phyloP scores from a whole-genome alignment of 169 alveolate genomes.

The Cryptosporidium ubiquitum region DNA sequence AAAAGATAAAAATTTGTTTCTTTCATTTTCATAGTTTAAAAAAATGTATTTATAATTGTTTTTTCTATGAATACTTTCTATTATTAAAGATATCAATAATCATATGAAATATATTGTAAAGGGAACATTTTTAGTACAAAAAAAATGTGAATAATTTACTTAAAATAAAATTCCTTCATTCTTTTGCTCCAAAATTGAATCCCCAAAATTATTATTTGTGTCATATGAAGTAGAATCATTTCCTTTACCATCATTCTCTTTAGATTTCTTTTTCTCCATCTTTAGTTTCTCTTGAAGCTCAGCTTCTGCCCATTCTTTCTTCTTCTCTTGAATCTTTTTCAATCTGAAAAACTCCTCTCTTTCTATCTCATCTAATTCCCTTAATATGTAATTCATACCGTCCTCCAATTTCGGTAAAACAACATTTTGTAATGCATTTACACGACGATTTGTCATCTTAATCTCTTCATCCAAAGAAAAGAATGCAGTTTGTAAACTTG shows the following conservation, averaged over 20 bases:
- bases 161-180: constrained; percentile 60
- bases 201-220: not conserved
- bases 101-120: not conserved
- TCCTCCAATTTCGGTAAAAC: constrained; percentile 92
- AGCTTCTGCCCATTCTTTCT: constrained; percentile 74
- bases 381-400: constrained; percentile 90
- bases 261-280: not conserved
- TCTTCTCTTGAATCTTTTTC: constrained; percentile 66
- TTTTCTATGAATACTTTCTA: not conserved
- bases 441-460: constrained; percentile 95
- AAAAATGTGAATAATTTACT: not conserved
- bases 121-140: not conserved
- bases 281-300: constrained; percentile 33
- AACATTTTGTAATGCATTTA: constrained; percentile 95
- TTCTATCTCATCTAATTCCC: constrained; percentile 94
- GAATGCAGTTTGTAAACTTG: constrained; percentile 93
- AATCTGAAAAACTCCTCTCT: constrained; percentile 94
- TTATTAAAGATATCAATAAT: not conserved
- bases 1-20: too few relatives aligned
- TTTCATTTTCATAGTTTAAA: too few relatives aligned
- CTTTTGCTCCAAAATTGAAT: constrained; percentile 43
- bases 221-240: not conserved
- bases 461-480: constrained; percentile 94
- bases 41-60: not conserved
- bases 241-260: not conserved